phyloP scores from a whole-genome alignment of 1,284 basidiomycete genomes.

The Moniliella sp. region DNA sequence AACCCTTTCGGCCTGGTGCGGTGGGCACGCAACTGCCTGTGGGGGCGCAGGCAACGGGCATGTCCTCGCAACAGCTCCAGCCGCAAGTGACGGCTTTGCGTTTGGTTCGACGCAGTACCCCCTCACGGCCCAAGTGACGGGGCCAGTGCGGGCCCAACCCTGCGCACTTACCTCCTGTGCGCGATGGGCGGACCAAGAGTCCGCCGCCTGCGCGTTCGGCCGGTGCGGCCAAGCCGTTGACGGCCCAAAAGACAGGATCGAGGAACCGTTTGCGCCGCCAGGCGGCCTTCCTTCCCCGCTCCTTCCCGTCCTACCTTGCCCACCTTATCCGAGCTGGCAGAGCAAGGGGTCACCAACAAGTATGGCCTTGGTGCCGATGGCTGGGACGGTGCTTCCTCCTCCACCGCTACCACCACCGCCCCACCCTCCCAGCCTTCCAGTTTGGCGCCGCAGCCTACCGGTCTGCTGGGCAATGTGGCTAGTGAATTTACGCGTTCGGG shows the following conservation, averaged over 20 bases:
- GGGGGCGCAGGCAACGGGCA: slow-evolving; percentile 34
- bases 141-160: background rate
- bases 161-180: background rate
- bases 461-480: slow-evolving; percentile 33
- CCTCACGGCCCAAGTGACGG: too few relatives aligned
- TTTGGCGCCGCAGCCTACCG: slow-evolving; percentile 25
- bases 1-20: slow-evolving; percentile 46
- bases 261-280: slow-evolving; percentile 78
- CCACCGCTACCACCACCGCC: too few relatives aligned
- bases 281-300: slow-evolving; percentile 38
- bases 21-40: slow-evolving; percentile 19
- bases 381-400: slow-evolving; percentile 12
- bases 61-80: slow-evolving; percentile 42
- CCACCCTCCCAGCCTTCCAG: slow-evolving; percentile 2
- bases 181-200: background rate
- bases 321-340: slow-evolving; percentile 5
- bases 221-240: slow-evolving; percentile 12
- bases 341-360: slow-evolving; percentile 24
- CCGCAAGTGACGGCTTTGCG: too few relatives aligned
- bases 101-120: too few relatives aligned
- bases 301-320: slow-evolving; percentile 6
- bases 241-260: slow-evolving; percentile 62
- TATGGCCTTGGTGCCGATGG: slow-evolving; percentile 16
- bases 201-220: background rate
- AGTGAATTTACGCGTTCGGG: slow-evolving; percentile 35